Base-by-base conservation (phyloP, 1,284 basidiomycete genomes). In the Fomitopsis schrenkii region DNA sequence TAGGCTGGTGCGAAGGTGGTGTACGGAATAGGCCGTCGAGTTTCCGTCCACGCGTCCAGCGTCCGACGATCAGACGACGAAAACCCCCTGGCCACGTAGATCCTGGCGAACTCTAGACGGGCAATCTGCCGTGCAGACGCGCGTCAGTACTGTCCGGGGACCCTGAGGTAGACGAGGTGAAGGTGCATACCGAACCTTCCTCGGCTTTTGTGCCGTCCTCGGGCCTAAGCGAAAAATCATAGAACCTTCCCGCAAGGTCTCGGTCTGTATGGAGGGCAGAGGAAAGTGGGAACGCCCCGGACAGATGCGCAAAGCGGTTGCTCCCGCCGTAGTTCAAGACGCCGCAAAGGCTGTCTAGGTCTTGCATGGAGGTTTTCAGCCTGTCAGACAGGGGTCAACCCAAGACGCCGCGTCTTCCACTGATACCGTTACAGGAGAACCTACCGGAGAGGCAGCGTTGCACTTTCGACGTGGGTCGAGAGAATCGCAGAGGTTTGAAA, bases 401-500 rank as follows among this genome's bases (percentile, higher is more conserved):
- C 58, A 17, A 17, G 3, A 14, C 28, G 3, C 46, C 12, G 19
- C 63, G 53, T 44, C 40, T 36, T 35, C 19, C 26, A 45, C 46
- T 0, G 14, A 55, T 26, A 15, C 26, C 38, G n/a, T 40, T 40
- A 22, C n/a, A 58, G 40, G 17, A 14, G 59, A 42, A 36, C 76
- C 48, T 64, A 88, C 88, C 89, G 81, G 40, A 88, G 69, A 2
- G 88, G 85, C 38, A 90, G 76, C 2, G 90, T 91, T 14, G 75
- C 77, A 36, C 76, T 85, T 63, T 92, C 88, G 15, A 91, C 75
- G 65, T 88, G 83, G n/a, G 87, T 75, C 0, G 90, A 85, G 7
- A 91, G 70, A 41, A 91, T 69, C 8, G 88, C 87, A 2, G 89
- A 88, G 12, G 79, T 76, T 55, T 85, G 81, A 71, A 86, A 89